Base-by-base conservation (phyloP, 192 early-diverging fungal genomes). In the Linnemannia schmuckeri region DNA sequence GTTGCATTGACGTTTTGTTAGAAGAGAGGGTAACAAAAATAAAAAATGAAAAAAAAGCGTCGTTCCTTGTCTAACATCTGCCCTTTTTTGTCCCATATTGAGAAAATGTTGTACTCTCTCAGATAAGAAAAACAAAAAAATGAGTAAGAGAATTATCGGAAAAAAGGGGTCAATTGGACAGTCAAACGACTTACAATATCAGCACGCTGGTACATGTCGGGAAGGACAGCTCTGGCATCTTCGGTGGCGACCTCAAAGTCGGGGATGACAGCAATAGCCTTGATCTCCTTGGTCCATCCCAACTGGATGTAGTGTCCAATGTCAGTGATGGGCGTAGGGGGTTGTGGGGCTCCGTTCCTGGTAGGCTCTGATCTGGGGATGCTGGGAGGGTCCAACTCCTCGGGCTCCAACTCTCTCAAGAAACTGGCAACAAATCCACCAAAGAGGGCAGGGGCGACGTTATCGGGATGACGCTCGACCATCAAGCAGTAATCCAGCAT, bases 401-500 rank as follows among this genome's bases (percentile, higher is more conserved):
- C 85, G 1, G 90, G 89, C 77, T 88, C 88, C 57, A 92, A 82
- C 61, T 95, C 93, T 8, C 93, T 81, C 82, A 96, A 81, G 86
- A 98, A 99, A 74, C 94, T 94, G 35, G 96, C 96, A 13, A 98
- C 94, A 89, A 99, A 98, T 18, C 98, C 98, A 75, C 99, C 99
- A 44, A 98, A 92, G 35, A 99, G 89, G 22, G 97, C 96, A 10
- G 98, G 97, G 1, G 98, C 94, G 2, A 98, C 96, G 89, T 99
- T 99, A 77, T 99, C 99, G 3, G 99, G 99, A 82, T 99, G 99
- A 70, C 96, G 96, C 89, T 99, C 99, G 30, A 99, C 95, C 91
- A 96, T 93, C 80, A 98, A 83, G 78, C 94, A 96, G 74, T 94
- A 98, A 83, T 99, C 98, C 30, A 99, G 91, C 91, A 99, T 91